A percentile compares a stretch with the other conserved stretches of the same genome.
These are phyloP conservation scores for Rhodotorula sphaerocarpa DNA, from an alignment of 768 basidiomycete species.

Conservation along the genomic window DNA sequence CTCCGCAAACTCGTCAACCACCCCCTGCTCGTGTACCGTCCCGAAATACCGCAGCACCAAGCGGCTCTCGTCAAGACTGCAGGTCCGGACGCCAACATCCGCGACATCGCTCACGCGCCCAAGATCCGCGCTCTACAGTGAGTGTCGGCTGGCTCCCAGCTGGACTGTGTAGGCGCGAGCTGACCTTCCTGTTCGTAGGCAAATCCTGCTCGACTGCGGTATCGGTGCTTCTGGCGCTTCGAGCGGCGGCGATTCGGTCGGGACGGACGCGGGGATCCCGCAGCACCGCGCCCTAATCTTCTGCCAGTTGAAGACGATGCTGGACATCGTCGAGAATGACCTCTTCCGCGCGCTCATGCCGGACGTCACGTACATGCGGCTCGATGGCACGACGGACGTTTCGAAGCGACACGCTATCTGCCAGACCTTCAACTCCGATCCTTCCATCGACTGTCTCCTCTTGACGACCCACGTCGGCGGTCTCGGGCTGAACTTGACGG, in stretches of 20 bases:
- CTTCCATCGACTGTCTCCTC: slow-evolving; percentile 89
- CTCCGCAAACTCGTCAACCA: slow-evolving; percentile 96
- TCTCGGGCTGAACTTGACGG: slow-evolving; percentile 86
- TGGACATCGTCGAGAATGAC: slow-evolving; percentile 90
- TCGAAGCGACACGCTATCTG: slow-evolving; percentile 93
- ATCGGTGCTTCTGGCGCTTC: slow-evolving; percentile 66
- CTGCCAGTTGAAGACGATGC: slow-evolving; percentile 98
- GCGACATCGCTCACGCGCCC: slow-evolving; percentile 83
- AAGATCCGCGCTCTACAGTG: slow-evolving; percentile 86
- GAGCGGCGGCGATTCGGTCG: background rate
- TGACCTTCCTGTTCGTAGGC: slow-evolving; percentile 49
- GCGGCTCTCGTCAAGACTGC: slow-evolving; percentile 50
- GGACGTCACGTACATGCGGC: slow-evolving; percentile 92
- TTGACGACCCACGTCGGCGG: slow-evolving; percentile 97
- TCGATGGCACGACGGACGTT: slow-evolving; percentile 85
- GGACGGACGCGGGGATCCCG: slow-evolving; percentile 53
- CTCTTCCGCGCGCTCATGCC: slow-evolving; percentile 89
- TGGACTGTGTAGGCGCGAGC: background rate
- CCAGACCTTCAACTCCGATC: slow-evolving; percentile 95
- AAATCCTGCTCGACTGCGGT: slow-evolving; percentile 88
- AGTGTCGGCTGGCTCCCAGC: slow-evolving; percentile 38
- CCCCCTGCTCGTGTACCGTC: slow-evolving; percentile 80
- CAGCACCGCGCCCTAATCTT: slow-evolving; percentile 99
- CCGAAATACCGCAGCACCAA: slow-evolving; percentile 54
- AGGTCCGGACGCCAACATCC: slow-evolving; percentile 43